These are phyloP conservation scores for Sanghuangporus baumii DNA, from an alignment of 1,284 basidiomycete species.

Conservation along the genomic window DNA sequence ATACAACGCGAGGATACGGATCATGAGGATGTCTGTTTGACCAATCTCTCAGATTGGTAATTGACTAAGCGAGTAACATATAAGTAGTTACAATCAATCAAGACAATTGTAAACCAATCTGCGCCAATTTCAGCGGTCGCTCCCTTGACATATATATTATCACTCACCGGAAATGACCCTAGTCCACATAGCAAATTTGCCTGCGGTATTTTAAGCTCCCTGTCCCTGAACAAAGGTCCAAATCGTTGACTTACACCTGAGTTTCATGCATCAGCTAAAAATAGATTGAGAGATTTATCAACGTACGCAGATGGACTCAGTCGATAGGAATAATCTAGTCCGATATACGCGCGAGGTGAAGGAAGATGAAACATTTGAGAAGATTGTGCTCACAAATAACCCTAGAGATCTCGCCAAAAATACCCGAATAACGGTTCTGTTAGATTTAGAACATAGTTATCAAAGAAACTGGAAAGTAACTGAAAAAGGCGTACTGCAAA, in stretches of 20 bases:
- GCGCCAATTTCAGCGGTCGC: background rate
- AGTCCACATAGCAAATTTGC: background rate
- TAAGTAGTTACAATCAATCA: background rate
- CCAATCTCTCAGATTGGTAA: background rate
- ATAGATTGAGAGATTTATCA: too few species aligned
- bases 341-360: too few species aligned
- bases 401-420: background rate
- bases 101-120: background rate
- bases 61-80: background rate
- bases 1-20: too few species aligned
- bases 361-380: background rate
- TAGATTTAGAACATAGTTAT: background rate
- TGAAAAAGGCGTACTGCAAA: background rate
- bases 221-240: background rate
- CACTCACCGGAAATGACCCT: background rate
- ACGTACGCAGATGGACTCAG: background rate
- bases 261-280: background rate
- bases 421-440: background rate
- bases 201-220: background rate
- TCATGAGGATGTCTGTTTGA: too few species aligned
- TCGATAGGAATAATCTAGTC: background rate
- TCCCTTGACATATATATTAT: too few species aligned
- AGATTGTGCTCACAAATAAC: background rate
- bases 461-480: background rate
- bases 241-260: background rate